Base-by-base conservation (phyloP, 179 eudicot species). In the Nepenthes alata region DNA sequence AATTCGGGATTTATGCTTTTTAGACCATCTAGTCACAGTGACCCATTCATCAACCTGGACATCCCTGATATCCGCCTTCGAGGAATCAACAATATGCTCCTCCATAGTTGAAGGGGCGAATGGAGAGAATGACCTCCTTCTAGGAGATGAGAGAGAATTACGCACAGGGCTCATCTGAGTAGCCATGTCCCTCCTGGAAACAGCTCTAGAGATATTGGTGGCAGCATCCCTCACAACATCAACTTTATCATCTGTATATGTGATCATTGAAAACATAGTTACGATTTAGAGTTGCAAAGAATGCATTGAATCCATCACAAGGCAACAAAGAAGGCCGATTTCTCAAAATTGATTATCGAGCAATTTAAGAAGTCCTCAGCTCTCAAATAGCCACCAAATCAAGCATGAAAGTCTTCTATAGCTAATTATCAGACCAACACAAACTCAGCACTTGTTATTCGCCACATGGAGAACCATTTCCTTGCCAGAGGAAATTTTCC, bases 121-220 rank as follows among this genome's bases (percentile, higher is more conserved):
- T 10, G 72, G 75, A n/a, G 91, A 81, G 69, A 75, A 82, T 45
- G 88, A 77, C 10, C 74, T 72, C 55, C 68, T 65, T 25, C 25
- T 25, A 35, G 91, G 82, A 64, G 96, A 91, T 50, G 96, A 81
- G 38, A 67, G 79, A 53, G 72, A 74, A 67, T 91, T 84, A 53
- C 81, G 72, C 67, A 81, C 88, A 14, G 95, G 95, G 71, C 96
- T 91, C 98, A 91, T 91, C 69, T 91, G 98, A 54, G 98, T 91
- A 35, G 96, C 95, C 89, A 89, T 81, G 72, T 91, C 98, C 73
- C 89, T 91, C 73, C 88, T 83, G 37, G 88, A 83, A 65, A 81
- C 81, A 70, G 57, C 81, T 67, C 77, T 77, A 54, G 86, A 78
- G 35, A 84, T 77, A 45, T 61, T 66, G 66, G 64, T 72, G 44